A percentile compares a stretch with the other conserved stretches of the same genome.
phyloP scores from a whole-genome alignment of 805 yeast species.

The Geotrichum ghanense region DNA sequence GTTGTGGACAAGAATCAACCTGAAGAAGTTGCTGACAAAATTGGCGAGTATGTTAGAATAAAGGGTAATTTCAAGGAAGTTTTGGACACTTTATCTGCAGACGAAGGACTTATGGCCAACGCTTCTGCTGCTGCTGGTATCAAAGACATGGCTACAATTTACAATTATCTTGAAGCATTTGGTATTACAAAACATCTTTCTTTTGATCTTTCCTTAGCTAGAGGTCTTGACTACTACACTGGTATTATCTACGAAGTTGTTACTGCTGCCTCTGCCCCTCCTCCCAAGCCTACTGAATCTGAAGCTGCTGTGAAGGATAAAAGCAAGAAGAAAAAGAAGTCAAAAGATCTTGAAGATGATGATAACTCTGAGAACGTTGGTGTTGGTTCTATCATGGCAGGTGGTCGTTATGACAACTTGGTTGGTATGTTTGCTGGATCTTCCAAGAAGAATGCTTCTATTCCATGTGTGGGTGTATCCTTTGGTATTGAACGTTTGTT shows the following conservation, averaged over 20 bases:
- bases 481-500: constrained; percentile 95
- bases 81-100: constrained; percentile 41
- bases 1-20: constrained; percentile 81
- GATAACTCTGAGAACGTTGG: constrained; percentile 97
- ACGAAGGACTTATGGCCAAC: constrained; percentile 49
- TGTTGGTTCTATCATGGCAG: constrained; percentile 97
- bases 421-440: constrained; percentile 92
- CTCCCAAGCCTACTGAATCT: constrained; percentile 56
- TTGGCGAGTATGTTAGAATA: constrained; percentile 82
- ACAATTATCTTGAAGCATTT: constrained; percentile 74
- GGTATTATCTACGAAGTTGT: constrained; percentile 96
- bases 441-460: constrained; percentile 61
- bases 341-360: constrained; percentile 40
- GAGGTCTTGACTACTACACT: constrained; percentile 96
- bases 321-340: constrained; percentile 26
- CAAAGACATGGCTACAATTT: constrained; percentile 63
- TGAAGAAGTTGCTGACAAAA: constrained; percentile 84
- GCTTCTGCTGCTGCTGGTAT: constrained; percentile 72
- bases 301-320: constrained; percentile 19
- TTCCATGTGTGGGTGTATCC: constrained; percentile 96
- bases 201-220: constrained; percentile 88
- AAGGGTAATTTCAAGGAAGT: constrained; percentile 45
- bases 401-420: constrained; percentile 94
- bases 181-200: constrained; percentile 52
- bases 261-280: constrained; percentile 94